These are phyloP conservation scores for Plasmodium coatneyi DNA, from an alignment of 169 alveolate species.

Conservation along the genomic window DNA sequence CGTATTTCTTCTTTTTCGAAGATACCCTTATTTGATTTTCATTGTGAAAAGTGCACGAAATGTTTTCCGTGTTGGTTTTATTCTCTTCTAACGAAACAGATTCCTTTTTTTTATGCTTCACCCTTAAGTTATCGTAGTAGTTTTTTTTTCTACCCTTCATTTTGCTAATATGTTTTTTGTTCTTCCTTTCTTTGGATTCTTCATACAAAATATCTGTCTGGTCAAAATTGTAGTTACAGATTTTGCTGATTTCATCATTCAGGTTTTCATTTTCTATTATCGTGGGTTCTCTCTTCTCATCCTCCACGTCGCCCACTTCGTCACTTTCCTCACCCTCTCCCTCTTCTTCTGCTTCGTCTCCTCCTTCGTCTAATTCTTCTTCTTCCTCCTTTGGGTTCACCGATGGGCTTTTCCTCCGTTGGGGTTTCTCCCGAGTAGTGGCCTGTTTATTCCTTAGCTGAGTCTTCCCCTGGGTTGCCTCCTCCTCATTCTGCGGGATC, in stretches of 20 bases:
- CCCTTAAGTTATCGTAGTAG: background rate
- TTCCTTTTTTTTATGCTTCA: background rate
- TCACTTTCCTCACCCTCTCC: background rate
- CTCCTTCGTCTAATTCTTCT: background rate
- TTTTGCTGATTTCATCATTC: slow-evolving; percentile 26
- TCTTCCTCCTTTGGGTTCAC: background rate
- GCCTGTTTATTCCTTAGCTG: background rate
- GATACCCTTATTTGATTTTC: slow-evolving; percentile 59
- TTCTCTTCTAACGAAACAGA: background rate
- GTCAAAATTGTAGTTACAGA: slow-evolving; percentile 19
- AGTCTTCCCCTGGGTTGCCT: background rate
- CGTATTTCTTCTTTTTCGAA: slow-evolving; percentile 17
- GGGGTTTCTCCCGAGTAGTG: background rate
- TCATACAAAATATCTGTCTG: background rate
- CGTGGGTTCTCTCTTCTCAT: background rate
- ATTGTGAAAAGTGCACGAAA: slow-evolving; percentile 23
- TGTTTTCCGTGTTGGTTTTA: slow-evolving; percentile 8
- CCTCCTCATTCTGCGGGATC: background rate
- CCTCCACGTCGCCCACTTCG: background rate
- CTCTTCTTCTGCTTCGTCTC: background rate
- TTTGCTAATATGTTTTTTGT: background rate
- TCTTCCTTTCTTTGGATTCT: background rate
- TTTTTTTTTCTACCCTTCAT: slow-evolving; percentile 13
- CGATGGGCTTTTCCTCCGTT: background rate
- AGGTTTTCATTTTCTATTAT: background rate